Conservation (phyloP, 2,329 filamentous ascomycete genomes). For the Pleomassaria siparia region DNA sequence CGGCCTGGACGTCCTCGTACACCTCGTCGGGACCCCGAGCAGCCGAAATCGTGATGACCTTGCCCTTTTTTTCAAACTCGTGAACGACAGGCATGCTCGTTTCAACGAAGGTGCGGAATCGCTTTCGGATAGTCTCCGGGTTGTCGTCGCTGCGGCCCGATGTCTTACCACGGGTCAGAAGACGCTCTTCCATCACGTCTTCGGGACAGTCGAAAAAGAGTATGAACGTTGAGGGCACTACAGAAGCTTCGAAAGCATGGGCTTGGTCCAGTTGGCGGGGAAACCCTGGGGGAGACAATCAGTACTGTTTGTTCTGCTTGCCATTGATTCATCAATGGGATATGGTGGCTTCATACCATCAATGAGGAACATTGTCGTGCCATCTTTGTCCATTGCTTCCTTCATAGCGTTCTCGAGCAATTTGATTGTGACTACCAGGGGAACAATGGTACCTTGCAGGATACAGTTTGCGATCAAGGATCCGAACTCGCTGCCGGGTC, state of each 20-base stretch:
- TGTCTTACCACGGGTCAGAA: constrained; percentile 90
- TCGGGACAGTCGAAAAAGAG: constrained; percentile 95
- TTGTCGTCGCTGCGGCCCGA: constrained; percentile 93
- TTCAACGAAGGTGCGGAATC: constrained; percentile 90
- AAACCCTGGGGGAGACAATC: constrained; percentile 61
- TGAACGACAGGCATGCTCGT: constrained; percentile 97
- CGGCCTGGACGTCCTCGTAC: constrained; percentile 54
- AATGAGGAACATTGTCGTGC: constrained; percentile 72
- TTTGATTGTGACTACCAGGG: constrained; percentile 97
- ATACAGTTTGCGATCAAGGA: constrained; percentile 92
- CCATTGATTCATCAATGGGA: background rate
- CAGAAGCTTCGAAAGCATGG: constrained; percentile 84
- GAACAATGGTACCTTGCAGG: constrained; percentile 91
- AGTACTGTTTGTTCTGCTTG: background rate
- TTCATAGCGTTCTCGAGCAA: constrained; percentile 93
- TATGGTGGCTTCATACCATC: constrained; percentile 50
- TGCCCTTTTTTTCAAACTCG: constrained; percentile 73
- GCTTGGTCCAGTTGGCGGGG: constrained; percentile 98
- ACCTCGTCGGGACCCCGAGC: constrained; percentile 67
- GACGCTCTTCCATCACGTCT: constrained; percentile 77
- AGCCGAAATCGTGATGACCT: constrained; percentile 79
- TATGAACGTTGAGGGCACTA: constrained; percentile 81
- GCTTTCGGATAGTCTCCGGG: constrained; percentile 91
- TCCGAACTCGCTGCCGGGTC: constrained; percentile 83
- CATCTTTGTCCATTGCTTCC: constrained; percentile 60